These are phyloP conservation scores for Trypanosoma rangeli DNA, from an alignment of 208 protist genomes.

Conservation along the genomic window DNA sequence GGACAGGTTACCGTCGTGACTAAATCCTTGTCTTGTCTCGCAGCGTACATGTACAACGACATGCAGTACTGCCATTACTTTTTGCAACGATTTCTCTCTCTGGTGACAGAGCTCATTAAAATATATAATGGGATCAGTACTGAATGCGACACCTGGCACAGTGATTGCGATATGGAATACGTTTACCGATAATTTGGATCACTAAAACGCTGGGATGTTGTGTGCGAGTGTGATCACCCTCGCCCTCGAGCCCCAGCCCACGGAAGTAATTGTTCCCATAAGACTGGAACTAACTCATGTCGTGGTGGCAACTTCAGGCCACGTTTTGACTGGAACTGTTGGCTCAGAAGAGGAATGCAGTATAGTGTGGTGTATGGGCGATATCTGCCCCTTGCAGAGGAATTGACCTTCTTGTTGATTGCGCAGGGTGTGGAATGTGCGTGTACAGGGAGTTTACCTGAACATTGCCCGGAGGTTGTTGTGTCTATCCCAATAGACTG, in stretches of 20 bases:
- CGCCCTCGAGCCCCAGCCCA: conserved; percentile 11
- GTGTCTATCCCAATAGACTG: conserved; percentile 22
- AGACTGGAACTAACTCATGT: conserved; percentile 9
- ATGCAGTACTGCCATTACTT: conserved; percentile 16
- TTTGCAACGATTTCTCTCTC: conserved; percentile 34
- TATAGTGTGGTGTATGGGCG: conserved; percentile 19
- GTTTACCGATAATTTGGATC: conserved; percentile 17
- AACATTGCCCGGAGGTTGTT: conserved; percentile 11
- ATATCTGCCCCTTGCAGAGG: conserved; percentile 22
- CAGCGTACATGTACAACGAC: conserved; percentile 6
- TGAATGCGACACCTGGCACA: conserved; percentile 37
- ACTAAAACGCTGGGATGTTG: conserved; percentile 21
- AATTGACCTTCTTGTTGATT: conserved; percentile 17
- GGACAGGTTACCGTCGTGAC: conserved; percentile 20
- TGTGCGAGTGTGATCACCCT: conserved; percentile 15
- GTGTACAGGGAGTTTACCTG: conserved; percentile 19
- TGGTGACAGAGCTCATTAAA: conserved; percentile 30
- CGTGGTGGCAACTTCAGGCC: conserved; percentile 24
- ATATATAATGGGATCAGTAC: conserved; percentile 30
- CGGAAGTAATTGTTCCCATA: neutral
- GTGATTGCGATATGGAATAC: conserved; percentile 50
- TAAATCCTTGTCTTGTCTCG: conserved; percentile 16
- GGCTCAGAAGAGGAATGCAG: conserved; percentile 14
- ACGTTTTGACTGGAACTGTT: conserved; percentile 23
- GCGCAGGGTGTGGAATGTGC: conserved; percentile 21